Evolutionary conservation across 495 filamentous ascomycete genomes (phyloP).

Genomic region (Penicillium alfredii): DNA sequence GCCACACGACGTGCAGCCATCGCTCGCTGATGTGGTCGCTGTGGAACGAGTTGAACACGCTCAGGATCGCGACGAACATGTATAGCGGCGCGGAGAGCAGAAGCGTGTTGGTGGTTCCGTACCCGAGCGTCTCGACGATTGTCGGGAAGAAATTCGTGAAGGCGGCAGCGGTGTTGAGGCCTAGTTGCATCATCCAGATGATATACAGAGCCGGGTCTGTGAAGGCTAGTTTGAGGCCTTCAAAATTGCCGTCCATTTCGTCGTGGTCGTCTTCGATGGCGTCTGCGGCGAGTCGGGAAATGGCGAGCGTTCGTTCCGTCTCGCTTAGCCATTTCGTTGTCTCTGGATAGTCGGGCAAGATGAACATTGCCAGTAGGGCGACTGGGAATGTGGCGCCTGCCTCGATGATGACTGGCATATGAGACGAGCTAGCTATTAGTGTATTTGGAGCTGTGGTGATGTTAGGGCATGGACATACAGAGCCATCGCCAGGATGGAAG

Average conservation of each 20-base stretch:
- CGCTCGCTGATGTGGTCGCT: slow-evolving; percentile 33
- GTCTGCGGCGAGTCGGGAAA: slow-evolving; percentile 31
- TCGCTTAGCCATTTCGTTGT: slow-evolving; percentile 32
- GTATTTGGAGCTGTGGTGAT: too few species aligned
- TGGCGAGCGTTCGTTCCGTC: slow-evolving; percentile 34
- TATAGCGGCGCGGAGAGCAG: slow-evolving; percentile 42
- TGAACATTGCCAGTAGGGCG: slow-evolving; percentile 22
- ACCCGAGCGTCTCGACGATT: slow-evolving; percentile 34
- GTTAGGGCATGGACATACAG: slow-evolving; percentile 15
- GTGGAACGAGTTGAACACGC: slow-evolving; percentile 25
- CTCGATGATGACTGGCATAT: slow-evolving; percentile 23
- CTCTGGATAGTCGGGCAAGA: slow-evolving; percentile 35
- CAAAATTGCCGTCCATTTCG: slow-evolving; percentile 25
- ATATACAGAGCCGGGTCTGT: slow-evolving; percentile 36
- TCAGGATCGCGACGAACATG: slow-evolving; percentile 37
- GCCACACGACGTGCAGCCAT: slow-evolving; percentile 38
- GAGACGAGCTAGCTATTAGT: not conserved
- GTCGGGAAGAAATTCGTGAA: slow-evolving; percentile 45
- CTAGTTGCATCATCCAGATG: slow-evolving; percentile 33
- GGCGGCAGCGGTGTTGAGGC: slow-evolving; percentile 31
- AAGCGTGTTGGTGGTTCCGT: slow-evolving; percentile 27
- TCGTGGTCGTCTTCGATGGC: slow-evolving; percentile 34
- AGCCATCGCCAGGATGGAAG: slow-evolving; percentile 38
- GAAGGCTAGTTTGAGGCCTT: slow-evolving; percentile 37
- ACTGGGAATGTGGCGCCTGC: slow-evolving; percentile 24